Evolutionary conservation across 345 rosid species (phyloP), one percentile per base, ranked within the genome.

Genomic region (Eucalyptus caleyi): DNA sequence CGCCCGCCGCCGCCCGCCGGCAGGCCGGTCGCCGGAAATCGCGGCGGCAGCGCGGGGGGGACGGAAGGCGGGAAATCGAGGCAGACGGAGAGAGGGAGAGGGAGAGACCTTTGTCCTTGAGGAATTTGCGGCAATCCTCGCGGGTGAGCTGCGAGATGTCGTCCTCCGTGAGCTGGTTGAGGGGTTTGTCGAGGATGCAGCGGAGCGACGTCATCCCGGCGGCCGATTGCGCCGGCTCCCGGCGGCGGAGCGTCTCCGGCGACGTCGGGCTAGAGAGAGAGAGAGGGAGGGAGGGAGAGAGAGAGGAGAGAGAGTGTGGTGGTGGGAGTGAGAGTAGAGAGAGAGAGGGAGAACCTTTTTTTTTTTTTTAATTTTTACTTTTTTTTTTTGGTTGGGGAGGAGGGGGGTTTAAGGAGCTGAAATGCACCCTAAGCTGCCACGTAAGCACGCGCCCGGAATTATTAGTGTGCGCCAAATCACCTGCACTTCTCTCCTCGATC

Each of bases 91-190:
- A 16, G 32, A 40, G 87, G 45, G 85, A 32, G 88, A 47, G 10
- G 51, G 21, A 42, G 18, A 18, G 87, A 96, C 98, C 99, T 96
- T 97, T 97, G 85, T 93, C 97, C 91, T 94, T 97, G 94, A 97
- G 99, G 91, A 93, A 97, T 88, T 94, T 95, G 89, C 99, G 97
- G 93, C 99, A 97, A 90, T 97, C 99, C 86, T 97, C 99, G 59
- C 99, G 99, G 12, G 99, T 97, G 91, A 97, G 95, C 96, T 97
- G 99, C 47, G 99, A 95, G 95, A 97, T 97, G 96, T 97, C 99
- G 32, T 97, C 99, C 90, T 97, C 99, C 12, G 98, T 97, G 89
- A 95, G 95, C 47, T 96, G 97, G 90, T 93, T 90, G 50, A 96
- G 93, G 72, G 99, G 99, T 91, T 95, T 97, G 91, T 94, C 96